Conservation (phyloP, 1,284 basidiomycete genomes). For the Marasmius sp. region DNA sequence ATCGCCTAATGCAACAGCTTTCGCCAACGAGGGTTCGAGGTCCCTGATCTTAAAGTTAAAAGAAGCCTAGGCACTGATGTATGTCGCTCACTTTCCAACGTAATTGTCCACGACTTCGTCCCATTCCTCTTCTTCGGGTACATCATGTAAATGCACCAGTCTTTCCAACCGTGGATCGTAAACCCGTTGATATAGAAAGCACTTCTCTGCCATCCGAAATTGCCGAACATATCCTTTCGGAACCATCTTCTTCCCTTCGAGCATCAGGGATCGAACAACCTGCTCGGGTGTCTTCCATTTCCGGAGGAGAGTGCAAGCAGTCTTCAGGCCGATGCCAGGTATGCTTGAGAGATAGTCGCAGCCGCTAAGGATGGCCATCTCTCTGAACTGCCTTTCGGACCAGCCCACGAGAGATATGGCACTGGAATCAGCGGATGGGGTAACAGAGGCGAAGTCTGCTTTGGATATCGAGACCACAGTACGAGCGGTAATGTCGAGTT, state of each 20-base stretch:
- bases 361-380: slow-evolving; percentile 96
- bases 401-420: slow-evolving; percentile 83
- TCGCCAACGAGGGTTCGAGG: slow-evolving; percentile 58
- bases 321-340: slow-evolving; percentile 92
- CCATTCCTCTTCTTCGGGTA: slow-evolving; percentile 46
- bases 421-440: slow-evolving; percentile 43
- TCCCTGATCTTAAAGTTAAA: slow-evolving; percentile 39
- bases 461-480: slow-evolving; percentile 83
- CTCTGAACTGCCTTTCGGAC: slow-evolving; percentile 87
- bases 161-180: slow-evolving; percentile 73
- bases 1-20: slow-evolving; percentile 73
- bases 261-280: slow-evolving; percentile 74
- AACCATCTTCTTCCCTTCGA: slow-evolving; percentile 86
- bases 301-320: slow-evolving; percentile 81
- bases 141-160: slow-evolving; percentile 70
- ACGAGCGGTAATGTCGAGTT: slow-evolving; percentile 75
- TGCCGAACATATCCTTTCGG: slow-evolving; percentile 75
- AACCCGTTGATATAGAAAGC: slow-evolving; percentile 93
- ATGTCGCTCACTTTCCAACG: slow-evolving; percentile 67
- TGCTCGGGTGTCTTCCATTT: slow-evolving; percentile 88
- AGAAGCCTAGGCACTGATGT: slow-evolving; percentile 9
- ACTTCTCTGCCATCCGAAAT: slow-evolving; percentile 84
- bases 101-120: slow-evolving; percentile 66
- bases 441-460: slow-evolving; percentile 71
- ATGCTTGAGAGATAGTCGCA: slow-evolving; percentile 98